Conservation (phyloP, 352 stramenopile genomes). For the Blastocystis sp. region DNA sequence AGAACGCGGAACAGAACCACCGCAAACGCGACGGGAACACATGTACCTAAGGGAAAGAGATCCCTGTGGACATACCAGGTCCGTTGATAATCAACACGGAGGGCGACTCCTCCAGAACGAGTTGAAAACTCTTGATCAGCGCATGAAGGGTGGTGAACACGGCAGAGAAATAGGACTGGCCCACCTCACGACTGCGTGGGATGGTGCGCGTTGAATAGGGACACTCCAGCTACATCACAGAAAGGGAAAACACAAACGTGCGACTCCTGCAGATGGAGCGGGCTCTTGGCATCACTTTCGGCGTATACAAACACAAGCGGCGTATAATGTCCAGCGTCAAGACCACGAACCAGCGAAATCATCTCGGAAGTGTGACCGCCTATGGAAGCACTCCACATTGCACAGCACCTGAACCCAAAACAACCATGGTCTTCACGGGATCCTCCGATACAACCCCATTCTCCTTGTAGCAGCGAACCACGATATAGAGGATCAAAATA, state of each 20-base stretch:
- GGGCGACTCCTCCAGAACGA: conserved; percentile 70
- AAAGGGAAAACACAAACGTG: conserved; percentile 68
- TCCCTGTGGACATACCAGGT: conserved; percentile 62
- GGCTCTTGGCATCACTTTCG: conserved; percentile 57
- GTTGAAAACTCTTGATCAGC: conserved; percentile 67
- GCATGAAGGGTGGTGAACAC: conserved; percentile 74
- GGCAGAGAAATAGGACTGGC: conserved; percentile 78
- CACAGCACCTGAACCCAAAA: conserved; percentile 58
- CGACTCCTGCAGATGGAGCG: neutral
- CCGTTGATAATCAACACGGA: conserved; percentile 82
- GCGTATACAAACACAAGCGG: conserved; percentile 79
- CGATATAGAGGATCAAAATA: conserved; percentile 10
- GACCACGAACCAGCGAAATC: conserved; percentile 76
- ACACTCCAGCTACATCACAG: conserved; percentile 60
- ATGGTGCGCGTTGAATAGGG: conserved; percentile 67
- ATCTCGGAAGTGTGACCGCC: conserved; percentile 85
- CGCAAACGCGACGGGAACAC: conserved; percentile 76
- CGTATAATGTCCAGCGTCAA: conserved; percentile 70
- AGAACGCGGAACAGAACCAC: conserved; percentile 74
- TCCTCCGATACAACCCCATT: neutral
- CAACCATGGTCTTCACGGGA: conserved; percentile 42
- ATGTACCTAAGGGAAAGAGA: conserved; percentile 64
- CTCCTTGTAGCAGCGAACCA: neutral
- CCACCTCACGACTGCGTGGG: conserved; percentile 80
- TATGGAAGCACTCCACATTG: neutral